A percentile compares a stretch with the other conserved stretches of the same genome.
Evolutionary conservation across 2,329 filamentous ascomycete species (phyloP).

Genomic region (Pseudogymnoascus sp.): DNA sequence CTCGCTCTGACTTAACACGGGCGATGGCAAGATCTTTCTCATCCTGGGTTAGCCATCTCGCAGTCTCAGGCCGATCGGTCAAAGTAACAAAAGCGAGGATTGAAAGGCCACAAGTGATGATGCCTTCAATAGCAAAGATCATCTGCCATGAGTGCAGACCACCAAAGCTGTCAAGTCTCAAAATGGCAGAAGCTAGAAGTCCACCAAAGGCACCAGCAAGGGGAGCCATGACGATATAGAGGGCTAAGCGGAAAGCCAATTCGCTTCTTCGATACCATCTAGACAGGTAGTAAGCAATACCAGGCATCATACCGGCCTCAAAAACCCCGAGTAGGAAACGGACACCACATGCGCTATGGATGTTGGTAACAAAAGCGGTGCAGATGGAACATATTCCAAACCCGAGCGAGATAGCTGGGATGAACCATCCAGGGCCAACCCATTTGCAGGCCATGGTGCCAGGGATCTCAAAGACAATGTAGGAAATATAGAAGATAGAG

Average conservation of each 20-base stretch:
- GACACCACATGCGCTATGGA: conserved; percentile 46
- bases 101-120: conserved; percentile 48
- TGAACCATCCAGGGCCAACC: conserved; percentile 64
- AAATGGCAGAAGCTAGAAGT: conserved; percentile 54
- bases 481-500: conserved; percentile 62
- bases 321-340: conserved; percentile 61
- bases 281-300: conserved; percentile 65
- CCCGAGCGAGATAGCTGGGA: conserved; percentile 51
- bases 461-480: conserved; percentile 66
- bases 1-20: conserved; percentile 59
- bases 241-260: conserved; percentile 55
- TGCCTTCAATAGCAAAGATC: conserved; percentile 66
- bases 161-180: conserved; percentile 51
- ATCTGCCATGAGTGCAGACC: conserved; percentile 53
- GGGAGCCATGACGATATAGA: conserved; percentile 64
- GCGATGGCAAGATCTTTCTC: conserved; percentile 60
- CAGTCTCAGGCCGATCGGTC: conserved; percentile 61
- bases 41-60: conserved; percentile 54
- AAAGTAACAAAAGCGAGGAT: conserved; percentile 56
- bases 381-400: conserved; percentile 57
- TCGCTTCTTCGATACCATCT: conserved; percentile 65
- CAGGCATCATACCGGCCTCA: conserved; percentile 66
- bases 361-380: conserved; percentile 55
- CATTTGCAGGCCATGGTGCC: conserved; percentile 61
- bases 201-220: conserved; percentile 65